phyloP scores from a whole-genome alignment of 345 rosid genomes.

The Aquilaria malaccensis region DNA sequence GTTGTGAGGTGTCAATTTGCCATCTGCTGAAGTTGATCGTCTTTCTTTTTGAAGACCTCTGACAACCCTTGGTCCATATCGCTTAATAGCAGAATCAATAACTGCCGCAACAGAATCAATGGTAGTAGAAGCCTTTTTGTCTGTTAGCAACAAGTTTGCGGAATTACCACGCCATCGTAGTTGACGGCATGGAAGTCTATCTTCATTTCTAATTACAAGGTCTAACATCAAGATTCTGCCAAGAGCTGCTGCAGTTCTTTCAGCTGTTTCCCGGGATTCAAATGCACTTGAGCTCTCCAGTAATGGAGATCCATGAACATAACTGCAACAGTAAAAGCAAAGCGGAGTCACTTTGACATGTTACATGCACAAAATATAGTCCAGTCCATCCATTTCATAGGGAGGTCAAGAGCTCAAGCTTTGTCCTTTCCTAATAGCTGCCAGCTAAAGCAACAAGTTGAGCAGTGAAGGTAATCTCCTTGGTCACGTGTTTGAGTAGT shows the following conservation, averaged over 20 bases:
- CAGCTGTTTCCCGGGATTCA: slow-evolving; percentile 59
- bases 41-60: slow-evolving; percentile 80
- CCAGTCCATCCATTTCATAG: neutral
- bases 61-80: slow-evolving; percentile 64
- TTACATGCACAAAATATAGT: slow-evolving; percentile 5
- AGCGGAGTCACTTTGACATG: neutral
- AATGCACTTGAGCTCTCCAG: slow-evolving; percentile 75
- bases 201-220: slow-evolving; percentile 94
- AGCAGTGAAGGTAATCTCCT: too few relatives aligned
- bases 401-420: too few relatives aligned
- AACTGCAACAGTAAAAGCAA: slow-evolving; percentile 40
- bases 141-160: slow-evolving; percentile 80
- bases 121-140: slow-evolving; percentile 39
- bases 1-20: slow-evolving; percentile 46
- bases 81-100: slow-evolving; percentile 70
- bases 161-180: slow-evolving; percentile 99
- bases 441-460: too few relatives aligned
- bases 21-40: slow-evolving; percentile 76
- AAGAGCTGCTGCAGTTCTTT: slow-evolving; percentile 75
- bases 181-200: slow-evolving; percentile 88
- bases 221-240: slow-evolving; percentile 90
- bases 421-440: too few relatives aligned
- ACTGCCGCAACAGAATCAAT: slow-evolving; percentile 57
- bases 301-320: slow-evolving; percentile 93
- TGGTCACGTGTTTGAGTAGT: too few relatives aligned